Conservation (phyloP, 2,329 filamentous ascomycete species). For the Stagonosporopsis cucurbitacearum region DNA sequence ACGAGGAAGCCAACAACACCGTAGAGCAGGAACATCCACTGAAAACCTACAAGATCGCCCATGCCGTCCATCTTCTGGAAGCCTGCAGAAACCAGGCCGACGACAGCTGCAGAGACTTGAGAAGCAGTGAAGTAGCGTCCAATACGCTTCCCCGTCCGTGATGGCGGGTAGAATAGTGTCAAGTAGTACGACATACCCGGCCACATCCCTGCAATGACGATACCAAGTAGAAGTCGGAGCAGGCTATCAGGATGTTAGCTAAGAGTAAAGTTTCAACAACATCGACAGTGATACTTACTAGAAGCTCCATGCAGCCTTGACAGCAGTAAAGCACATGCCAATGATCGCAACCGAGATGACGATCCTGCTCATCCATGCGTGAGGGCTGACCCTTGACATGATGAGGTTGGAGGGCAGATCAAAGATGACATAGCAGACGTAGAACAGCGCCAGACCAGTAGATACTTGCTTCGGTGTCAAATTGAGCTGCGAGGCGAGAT, state of each 20-base stretch:
- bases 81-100: constrained; percentile 86
- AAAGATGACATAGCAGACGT: constrained; percentile 89
- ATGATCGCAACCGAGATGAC: constrained; percentile 87
- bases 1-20: constrained; percentile 76
- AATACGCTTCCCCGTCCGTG: constrained; percentile 84
- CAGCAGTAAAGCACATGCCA: constrained; percentile 81
- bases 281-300: constrained; percentile 67
- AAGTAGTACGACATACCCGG: constrained; percentile 94
- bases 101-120: constrained; percentile 86
- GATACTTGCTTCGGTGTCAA: constrained; percentile 79
- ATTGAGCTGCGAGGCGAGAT: constrained; percentile 73
- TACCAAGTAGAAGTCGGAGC: constrained; percentile 81
- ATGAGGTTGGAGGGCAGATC: constrained; percentile 87
- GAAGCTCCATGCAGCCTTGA: constrained; percentile 82
- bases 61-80: constrained; percentile 90
- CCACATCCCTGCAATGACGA: constrained; percentile 94
- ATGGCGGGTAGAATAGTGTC: constrained; percentile 89
- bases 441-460: constrained; percentile 85
- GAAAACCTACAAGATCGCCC: constrained; percentile 78
- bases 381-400: constrained; percentile 84
- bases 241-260: constrained; percentile 54
- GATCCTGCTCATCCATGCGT: constrained; percentile 91
- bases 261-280: background rate
- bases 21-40: constrained; percentile 93
- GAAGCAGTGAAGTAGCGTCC: constrained; percentile 89